phyloP scores from a whole-genome alignment of 202 grass and related monocot species.

The Dendrocalamus latiflorus region DNA sequence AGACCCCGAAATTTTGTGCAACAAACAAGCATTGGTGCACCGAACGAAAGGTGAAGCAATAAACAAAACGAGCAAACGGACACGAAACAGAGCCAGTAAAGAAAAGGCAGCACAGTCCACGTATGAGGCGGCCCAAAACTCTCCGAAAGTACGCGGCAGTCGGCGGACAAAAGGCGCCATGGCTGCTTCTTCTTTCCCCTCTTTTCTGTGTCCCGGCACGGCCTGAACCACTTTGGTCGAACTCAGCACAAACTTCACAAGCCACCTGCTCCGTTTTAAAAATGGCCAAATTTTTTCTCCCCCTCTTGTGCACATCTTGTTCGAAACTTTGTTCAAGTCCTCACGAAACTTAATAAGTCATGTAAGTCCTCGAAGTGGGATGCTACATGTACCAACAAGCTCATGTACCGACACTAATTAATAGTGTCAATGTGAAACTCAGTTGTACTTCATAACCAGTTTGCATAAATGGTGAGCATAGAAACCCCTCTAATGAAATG shows the following conservation, averaged over 20 bases:
- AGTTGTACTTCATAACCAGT: background rate
- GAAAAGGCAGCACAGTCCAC: conserved; percentile 19
- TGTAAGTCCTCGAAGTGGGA: too few relatives aligned
- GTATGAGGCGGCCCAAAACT: background rate
- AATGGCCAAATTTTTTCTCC: background rate
- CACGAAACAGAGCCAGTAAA: background rate
- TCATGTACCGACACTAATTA: background rate
- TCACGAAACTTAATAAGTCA: background rate
- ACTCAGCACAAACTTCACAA: background rate
- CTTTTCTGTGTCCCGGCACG: background rate
- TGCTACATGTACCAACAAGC: background rate
- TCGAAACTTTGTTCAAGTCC: background rate
- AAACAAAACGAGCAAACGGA: conserved; percentile 1
- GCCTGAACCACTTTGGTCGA: conserved; percentile 23
- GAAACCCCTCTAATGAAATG: background rate
- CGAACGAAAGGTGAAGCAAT: conserved; percentile 22
- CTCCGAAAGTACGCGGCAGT: conserved; percentile 8
- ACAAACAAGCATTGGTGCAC: conserved; percentile 21
- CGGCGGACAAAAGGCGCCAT: conserved; percentile 30
- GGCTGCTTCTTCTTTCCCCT: background rate
- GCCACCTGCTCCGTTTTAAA: conserved; percentile 7
- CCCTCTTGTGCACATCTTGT: background rate
- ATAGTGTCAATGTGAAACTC: background rate
- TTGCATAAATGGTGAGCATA: background rate
- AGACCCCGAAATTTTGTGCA: conserved; percentile 29